Evolutionary conservation across 140 eudicot genomes (phyloP), one percentile per base, ranked within the genome.

Genomic region (Senecio squalidus): DNA sequence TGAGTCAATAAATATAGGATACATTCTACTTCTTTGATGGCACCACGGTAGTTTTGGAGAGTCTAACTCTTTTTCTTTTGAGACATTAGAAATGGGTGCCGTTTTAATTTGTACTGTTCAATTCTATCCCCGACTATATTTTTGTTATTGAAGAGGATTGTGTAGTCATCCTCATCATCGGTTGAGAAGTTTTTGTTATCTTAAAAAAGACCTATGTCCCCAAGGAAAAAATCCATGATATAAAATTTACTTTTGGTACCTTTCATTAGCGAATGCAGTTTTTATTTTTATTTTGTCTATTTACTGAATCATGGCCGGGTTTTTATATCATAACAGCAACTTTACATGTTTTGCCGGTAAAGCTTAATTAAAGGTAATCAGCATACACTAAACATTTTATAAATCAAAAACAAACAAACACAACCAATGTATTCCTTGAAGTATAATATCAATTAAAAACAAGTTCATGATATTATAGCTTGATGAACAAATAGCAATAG

Each of bases 121-220:
- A 16, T 40, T 13, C 27, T 50, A 34, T 34, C 22, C 23, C 48
- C 53, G 57, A 70, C 31, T 14, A 33, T 60, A n/a, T 62, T 55
- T 66, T 73, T 62, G 59, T 50, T 56, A 58, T 24, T 20, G 11
- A 40, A 31, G 75, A 65, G 78, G 72, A 48, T 49, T 5, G 47
- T 45, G 59, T 34, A 15, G 66, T 71, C 70, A 60, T 64, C 55
- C 31, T 24, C 17, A 29, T 55, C 31, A 14, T 46, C 56, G 45
- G 11, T 38, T 23, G 72, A 53, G 66, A 39, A 56, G 52, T 78
- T 75, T 80, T 80, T 66, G 76, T 58, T 60, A 68, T 54, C 34
- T 58, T 33, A 52, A 31, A 29, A 57, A 36, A 39, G 51, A 24
- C 18, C 51, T 65, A 67, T 55, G 13, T 40, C 26, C 44, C 58